These are phyloP conservation scores for Cymodocea nodosa DNA, from an alignment of 116 monocot species.

Conservation along the genomic window DNA sequence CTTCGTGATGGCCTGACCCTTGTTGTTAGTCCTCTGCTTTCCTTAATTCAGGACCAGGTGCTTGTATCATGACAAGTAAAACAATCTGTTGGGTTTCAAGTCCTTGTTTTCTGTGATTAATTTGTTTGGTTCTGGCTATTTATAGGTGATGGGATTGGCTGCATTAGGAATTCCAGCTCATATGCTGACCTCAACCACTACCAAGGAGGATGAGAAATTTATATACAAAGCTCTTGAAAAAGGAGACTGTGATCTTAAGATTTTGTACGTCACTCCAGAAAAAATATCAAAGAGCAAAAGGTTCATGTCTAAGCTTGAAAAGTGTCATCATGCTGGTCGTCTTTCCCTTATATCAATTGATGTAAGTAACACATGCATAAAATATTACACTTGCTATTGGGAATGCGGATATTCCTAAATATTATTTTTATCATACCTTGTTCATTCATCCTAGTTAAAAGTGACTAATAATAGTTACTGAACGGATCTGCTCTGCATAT, in stretches of 20 bases:
- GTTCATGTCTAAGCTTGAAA: slow-evolving; percentile 99
- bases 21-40: slow-evolving; percentile 93
- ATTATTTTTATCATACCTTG: too few species aligned
- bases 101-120: slow-evolving; percentile 1
- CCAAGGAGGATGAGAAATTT: slow-evolving; percentile 81
- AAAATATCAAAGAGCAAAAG: slow-evolving; percentile 99
- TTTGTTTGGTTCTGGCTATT: neutral
- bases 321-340: slow-evolving; percentile 83
- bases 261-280: slow-evolving; percentile 98
- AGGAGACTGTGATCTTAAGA: slow-evolving; percentile 75
- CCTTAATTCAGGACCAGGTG: slow-evolving; percentile 99
- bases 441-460: too few species aligned
- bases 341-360: slow-evolving; percentile 95
- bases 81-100: neutral
- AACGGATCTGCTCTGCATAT: too few species aligned
- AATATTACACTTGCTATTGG: neutral
- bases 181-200: slow-evolving; percentile 90
- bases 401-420: too few species aligned
- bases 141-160: slow-evolving; percentile 89
- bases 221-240: slow-evolving; percentile 88
- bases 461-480: too few species aligned
- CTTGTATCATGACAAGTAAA: neutral
- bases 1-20: slow-evolving; percentile 72
- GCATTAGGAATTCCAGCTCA: slow-evolving; percentile 78
- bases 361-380: slow-evolving; percentile 33